Evolutionary conservation across 192 early-diverging fungal species (phyloP), one percentile per base, ranked within the genome.

Genomic region (Backusella westeae): DNA sequence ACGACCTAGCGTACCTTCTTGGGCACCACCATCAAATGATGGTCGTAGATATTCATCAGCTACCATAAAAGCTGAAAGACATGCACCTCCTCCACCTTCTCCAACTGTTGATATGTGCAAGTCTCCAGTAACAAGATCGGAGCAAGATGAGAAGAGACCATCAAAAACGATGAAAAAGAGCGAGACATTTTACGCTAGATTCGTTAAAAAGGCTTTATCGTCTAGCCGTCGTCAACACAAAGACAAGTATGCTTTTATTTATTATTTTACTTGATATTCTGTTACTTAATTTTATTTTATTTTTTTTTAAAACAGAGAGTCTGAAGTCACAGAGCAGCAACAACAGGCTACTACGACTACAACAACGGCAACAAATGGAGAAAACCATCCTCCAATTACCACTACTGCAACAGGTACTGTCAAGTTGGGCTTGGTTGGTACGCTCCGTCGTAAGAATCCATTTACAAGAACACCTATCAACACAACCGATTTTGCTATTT

Each of bases 361-460:
- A 8, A 38, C 53, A 39, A 38, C n/a, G 21, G 21, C 73, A 23
- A 32, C 21, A 67, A n/a, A 26, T 46, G 36, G 10, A 4, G 38
- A 17, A 14, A 12, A 19, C 0, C 35, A 35, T 23, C 21, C 68
- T 38, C 34, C 68, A 38, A 39, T 38, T 21, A 21, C 68, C 17
- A 67, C 67, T 59, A 34, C 39, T 49, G 56, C 63, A 10, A 78
- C 67, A 21, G 56, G 56, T 14, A 63, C 56, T 10, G 21, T 63
- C 56, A 63, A 63, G 9, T 26, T 63, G 12, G 56, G 56, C 23
- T 42, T 74, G 23, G 66, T 73, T n/a, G 73, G 78, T 6, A 79
- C 78, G 21, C 72, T 79, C 17, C 78, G 78, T 39, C 78, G 78
- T n/a, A 79, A 74, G 53, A 79, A 75, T 39, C 78, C 68, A 15